These are phyloP conservation scores for Schizophyllum amplum DNA, from an alignment of 1,284 basidiomycete species.

Conservation along the genomic window DNA sequence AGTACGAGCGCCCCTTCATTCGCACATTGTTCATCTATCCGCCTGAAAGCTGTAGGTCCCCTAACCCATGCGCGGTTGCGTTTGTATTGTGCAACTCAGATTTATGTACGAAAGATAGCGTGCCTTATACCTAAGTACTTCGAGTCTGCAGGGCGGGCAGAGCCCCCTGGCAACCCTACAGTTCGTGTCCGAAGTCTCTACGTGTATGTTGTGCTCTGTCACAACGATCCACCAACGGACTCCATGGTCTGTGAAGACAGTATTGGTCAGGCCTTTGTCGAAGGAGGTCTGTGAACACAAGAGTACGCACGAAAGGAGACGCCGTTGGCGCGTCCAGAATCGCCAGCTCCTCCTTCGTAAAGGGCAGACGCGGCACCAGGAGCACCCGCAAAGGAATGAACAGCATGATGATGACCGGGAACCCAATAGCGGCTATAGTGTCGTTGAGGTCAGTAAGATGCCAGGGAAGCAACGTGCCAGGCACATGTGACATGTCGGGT, in stretches of 20 bases:
- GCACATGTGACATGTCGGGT: neutral
- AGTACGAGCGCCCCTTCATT: too few relatives aligned
- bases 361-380: conserved; percentile 71
- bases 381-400: conserved; percentile 78
- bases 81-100: too few relatives aligned
- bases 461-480: neutral
- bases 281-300: neutral
- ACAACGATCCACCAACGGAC: conserved; percentile 43
- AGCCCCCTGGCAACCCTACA: too few relatives aligned
- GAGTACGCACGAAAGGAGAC: conserved; percentile 59
- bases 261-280: neutral
- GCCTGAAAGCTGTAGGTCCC: too few relatives aligned
- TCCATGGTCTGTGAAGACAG: conserved; percentile 48
- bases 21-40: too few relatives aligned
- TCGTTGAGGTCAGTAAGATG: neutral
- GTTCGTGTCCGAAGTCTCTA: too few relatives aligned
- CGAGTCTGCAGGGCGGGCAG: too few relatives aligned
- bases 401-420: conserved; percentile 84
- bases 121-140: too few relatives aligned
- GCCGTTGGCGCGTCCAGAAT: conserved; percentile 87
- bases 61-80: too few relatives aligned
- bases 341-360: conserved; percentile 73
- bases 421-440: conserved; percentile 75
- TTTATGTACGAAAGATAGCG: too few relatives aligned
- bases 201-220: too few relatives aligned